These are phyloP conservation scores for Aphanoascus verrucosus DNA, from an alignment of 2,329 filamentous ascomycete species.

Conservation along the genomic window DNA sequence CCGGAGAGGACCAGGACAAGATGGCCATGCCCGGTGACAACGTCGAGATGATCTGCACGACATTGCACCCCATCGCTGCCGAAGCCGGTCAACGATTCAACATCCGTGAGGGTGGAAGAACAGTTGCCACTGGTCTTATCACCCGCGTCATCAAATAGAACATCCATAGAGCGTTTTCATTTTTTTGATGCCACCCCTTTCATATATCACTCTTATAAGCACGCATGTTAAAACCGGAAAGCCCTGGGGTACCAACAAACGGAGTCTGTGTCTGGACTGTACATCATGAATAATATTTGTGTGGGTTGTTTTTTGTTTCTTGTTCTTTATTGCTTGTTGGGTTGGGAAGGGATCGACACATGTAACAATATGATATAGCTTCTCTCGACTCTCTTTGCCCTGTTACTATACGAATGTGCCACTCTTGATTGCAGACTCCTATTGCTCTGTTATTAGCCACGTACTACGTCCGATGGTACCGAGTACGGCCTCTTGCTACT, in stretches of 20 bases:
- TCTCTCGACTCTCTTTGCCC: slow-evolving; percentile 14
- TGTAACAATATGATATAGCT: slow-evolving; percentile 14
- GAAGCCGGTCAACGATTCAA: slow-evolving; percentile 95
- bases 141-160: slow-evolving; percentile 54
- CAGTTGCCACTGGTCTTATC: slow-evolving; percentile 71
- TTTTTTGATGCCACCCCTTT: neutral
- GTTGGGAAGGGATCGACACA: slow-evolving; percentile 3
- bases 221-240: slow-evolving; percentile 7
- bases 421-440: no score
- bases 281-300: slow-evolving; percentile 11
- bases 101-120: slow-evolving; percentile 90
- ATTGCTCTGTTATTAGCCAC: no score
- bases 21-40: slow-evolving; percentile 98
- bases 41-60: slow-evolving; percentile 86
- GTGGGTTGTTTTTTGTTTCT: slow-evolving; percentile 9
- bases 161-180: slow-evolving; percentile 17
- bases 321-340: slow-evolving; percentile 2
- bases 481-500: no score
- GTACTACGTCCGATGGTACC: no score
- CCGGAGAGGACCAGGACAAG: slow-evolving; percentile 66
- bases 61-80: slow-evolving; percentile 74
- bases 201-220: slow-evolving; percentile 7
- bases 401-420: neutral
- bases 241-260: slow-evolving; percentile 12
- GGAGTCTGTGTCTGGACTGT: slow-evolving; percentile 15